Evolutionary conservation across 2,329 filamentous ascomycete species (phyloP).

Genomic region (Pseudogymnoascus destructans): DNA sequence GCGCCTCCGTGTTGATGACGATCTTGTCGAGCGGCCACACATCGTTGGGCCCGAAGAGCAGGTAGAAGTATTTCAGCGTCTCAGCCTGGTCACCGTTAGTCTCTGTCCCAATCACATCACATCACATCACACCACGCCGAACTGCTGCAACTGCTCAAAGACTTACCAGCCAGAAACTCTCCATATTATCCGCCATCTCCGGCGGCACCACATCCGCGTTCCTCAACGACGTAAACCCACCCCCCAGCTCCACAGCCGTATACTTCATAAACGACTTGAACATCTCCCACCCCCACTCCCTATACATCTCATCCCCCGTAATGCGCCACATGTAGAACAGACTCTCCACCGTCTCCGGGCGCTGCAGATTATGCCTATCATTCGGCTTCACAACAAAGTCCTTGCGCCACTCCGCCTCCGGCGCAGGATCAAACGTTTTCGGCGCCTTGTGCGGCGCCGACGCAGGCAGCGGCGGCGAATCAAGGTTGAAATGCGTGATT

Average conservation of each 20-base stretch:
- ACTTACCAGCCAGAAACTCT: constrained; percentile 92
- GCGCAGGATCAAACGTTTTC: constrained; percentile 38
- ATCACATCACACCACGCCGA: too few relatives aligned
- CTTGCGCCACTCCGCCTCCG: constrained; percentile 53
- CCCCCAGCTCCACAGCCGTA: constrained; percentile 63
- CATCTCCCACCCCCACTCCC: constrained; percentile 98
- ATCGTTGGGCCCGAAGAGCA: constrained; percentile 77
- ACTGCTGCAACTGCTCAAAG: not conserved
- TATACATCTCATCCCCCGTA: constrained; percentile 76
- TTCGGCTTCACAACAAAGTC: constrained; percentile 69
- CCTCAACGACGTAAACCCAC: constrained; percentile 69
- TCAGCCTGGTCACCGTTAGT: constrained; percentile 51
- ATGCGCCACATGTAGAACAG: constrained; percentile 99
- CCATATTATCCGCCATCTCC: constrained; percentile 75
- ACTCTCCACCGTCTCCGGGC: constrained; percentile 92
- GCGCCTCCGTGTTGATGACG: constrained; percentile 93
- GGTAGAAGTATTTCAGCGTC: constrained; percentile 94
- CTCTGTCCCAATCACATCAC: not conserved
- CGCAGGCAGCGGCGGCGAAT: constrained; percentile 51
- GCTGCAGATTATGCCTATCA: constrained; percentile 87
- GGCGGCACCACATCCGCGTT: constrained; percentile 65
- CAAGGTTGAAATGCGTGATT: constrained; percentile 80
- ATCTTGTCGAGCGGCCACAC: constrained; percentile 73
- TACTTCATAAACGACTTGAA: constrained; percentile 84
- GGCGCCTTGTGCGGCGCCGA: constrained; percentile 37